Conservation (phyloP, 225 moss, liverwort and hornwort species). For the Neckera pumila region DNA sequence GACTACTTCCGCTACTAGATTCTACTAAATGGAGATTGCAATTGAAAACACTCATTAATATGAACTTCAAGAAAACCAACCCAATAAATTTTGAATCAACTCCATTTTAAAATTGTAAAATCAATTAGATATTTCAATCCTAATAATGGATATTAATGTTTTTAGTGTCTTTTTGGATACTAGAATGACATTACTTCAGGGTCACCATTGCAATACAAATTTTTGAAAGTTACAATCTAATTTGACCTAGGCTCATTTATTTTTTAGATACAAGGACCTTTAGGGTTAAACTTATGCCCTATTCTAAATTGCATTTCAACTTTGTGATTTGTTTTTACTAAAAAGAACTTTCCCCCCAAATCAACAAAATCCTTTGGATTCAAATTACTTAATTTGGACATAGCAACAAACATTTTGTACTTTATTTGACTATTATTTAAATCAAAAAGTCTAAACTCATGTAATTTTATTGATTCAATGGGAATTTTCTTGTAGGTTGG, state of each 20-base stretch:
- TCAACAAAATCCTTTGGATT: background rate
- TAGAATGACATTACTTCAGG: no score
- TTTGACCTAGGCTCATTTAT: background rate
- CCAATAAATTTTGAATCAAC: background rate
- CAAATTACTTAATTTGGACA: background rate
- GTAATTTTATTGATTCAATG: background rate
- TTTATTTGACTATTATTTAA: background rate
- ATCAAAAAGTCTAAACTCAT: background rate
- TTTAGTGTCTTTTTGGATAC: no score
- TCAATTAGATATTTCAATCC: background rate
- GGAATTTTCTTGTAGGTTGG: background rate
- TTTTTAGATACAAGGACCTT: no score
- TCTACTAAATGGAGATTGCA: background rate
- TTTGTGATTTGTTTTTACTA: background rate
- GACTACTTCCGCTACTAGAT: background rate
- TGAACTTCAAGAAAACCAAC: no score
- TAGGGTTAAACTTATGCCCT: background rate
- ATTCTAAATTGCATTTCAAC: background rate
- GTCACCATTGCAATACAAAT: no score
- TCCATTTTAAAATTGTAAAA: background rate
- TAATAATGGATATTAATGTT: background rate
- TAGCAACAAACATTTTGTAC: background rate
- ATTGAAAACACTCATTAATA: background rate
- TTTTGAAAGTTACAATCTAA: background rate
- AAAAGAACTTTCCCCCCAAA: fast-evolving